Evolutionary conservation across 371 early-diverging fungal species (phyloP).

Genomic region (Syncephalastrum monosporum): DNA sequence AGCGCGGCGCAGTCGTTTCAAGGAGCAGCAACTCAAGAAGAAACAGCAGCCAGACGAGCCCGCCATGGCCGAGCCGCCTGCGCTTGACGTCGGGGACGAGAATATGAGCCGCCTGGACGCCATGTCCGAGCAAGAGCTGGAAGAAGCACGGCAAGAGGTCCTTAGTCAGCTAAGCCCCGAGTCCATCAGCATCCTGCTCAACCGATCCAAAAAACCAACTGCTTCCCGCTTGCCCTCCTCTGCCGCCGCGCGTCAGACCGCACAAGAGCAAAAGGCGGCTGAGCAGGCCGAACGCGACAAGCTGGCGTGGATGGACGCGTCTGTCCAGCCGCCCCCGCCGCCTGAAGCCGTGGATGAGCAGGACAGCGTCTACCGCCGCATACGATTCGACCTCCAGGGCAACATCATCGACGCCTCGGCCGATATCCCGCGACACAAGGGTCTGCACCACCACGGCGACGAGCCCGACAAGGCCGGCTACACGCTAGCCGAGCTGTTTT

Average conservation of each 20-base stretch:
- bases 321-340: conserved; percentile 15
- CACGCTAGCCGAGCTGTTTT: conserved; percentile 79
- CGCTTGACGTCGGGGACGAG: conserved; percentile 52
- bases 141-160: conserved; percentile 59
- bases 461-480: conserved; percentile 86
- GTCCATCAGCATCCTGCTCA: conserved; percentile 47
- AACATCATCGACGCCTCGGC: conserved; percentile 49
- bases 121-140: conserved; percentile 66
- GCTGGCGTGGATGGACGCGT: conserved; percentile 68
- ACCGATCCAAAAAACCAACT: conserved; percentile 18
- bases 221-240: neutral
- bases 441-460: conserved; percentile 89
- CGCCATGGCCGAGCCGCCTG: conserved; percentile 11
- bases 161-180: conserved; percentile 55
- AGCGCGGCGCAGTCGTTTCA: conserved; percentile 51
- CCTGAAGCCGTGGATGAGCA: conserved; percentile 10
- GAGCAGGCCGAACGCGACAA: conserved; percentile 66
- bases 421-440: conserved; percentile 62
- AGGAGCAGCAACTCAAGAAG: conserved; percentile 23
- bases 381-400: conserved; percentile 82
- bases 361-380: conserved; percentile 28
- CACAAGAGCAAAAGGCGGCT: conserved; percentile 22
- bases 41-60: conserved; percentile 16
- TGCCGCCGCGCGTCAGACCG: neutral
- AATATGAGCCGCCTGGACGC: conserved; percentile 50